These are phyloP conservation scores for Aspergillus diversus DNA, from an alignment of 495 filamentous ascomycete species.

Conservation along the genomic window DNA sequence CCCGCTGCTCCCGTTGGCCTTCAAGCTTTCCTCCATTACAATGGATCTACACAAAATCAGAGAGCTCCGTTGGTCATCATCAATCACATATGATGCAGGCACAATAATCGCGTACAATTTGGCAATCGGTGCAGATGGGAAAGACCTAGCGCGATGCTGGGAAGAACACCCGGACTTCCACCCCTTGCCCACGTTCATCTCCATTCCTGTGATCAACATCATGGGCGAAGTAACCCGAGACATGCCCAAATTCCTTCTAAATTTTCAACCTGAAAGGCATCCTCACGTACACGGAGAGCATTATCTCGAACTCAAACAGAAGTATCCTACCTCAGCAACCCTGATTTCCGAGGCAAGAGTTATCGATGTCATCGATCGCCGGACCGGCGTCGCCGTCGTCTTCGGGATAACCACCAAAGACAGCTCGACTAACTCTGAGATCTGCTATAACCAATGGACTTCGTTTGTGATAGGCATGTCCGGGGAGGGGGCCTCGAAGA, in stretches of 20 bases:
- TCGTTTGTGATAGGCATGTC: slow-evolving; percentile 13
- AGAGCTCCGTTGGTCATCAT: not conserved
- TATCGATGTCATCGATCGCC: not conserved
- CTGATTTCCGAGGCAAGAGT: not conserved
- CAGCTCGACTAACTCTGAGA: not conserved
- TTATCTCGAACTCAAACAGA: slow-evolving; percentile 1
- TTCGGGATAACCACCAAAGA: not conserved
- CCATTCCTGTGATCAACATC: slow-evolving; percentile 10
- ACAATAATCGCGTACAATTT: slow-evolving; percentile 12
- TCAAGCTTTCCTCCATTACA: not conserved
- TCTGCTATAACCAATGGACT: slow-evolving; percentile 15
- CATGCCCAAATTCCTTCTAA: slow-evolving; percentile 5
- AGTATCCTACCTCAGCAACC: not conserved
- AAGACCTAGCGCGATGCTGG: slow-evolving; percentile 12
- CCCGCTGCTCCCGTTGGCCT: too few species aligned
- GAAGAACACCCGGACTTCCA: slow-evolving; percentile 13
- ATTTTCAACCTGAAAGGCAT: not conserved
- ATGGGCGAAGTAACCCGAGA: slow-evolving; percentile 7
- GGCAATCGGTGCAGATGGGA: slow-evolving; percentile 5
- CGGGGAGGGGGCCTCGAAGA: not conserved
- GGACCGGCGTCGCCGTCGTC: not conserved
- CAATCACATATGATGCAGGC: slow-evolving; percentile 5
- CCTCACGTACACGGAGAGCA: slow-evolving; percentile 7
- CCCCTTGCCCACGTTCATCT: slow-evolving; percentile 8
- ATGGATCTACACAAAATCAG: not conserved